Base-by-base conservation (phyloP, 176 grass and related monocot genomes). In the Avena eriantha region DNA sequence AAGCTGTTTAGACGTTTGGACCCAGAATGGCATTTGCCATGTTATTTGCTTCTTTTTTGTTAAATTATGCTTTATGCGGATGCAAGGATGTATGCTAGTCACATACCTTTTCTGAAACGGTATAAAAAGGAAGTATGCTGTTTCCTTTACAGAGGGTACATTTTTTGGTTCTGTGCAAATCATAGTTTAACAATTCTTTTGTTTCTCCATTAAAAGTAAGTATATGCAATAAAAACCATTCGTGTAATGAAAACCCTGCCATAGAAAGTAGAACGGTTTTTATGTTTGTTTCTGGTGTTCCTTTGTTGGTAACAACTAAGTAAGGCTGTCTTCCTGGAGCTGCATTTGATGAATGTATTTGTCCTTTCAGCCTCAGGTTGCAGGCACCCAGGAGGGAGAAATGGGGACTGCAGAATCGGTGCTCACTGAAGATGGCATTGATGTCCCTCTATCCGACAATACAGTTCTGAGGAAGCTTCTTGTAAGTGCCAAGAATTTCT, bases 401-500 rank as follows among this genome's bases (percentile, higher is more conserved):
- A 55, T 56, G 17, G 87, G 80, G 39, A 87, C 83, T 69, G 78
- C n/a, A 23, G 77, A 93, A 70, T 68, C 80, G 0, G 85, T 90
- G 61, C 34, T 80, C 47, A 90, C 70, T 73, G 89, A 90, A 81
- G 85, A 73, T 71, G 89, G 82, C 8, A 34, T 72, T 66, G 89
- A 85, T 84, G 60, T 8, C 9, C 45, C 86, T 85, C 73, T 71
- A 63, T 53, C 90, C 19, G 87, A 94, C 61, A 96, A 94, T 65
- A 81, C 72, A 24, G 80, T 96, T 82, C 80, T 99, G 34, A 87
- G 97, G 75, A 99, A 92, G 87, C 92, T 99, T 93, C 94, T 99
- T 93, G 97, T 99, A 89, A 94, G 90, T 91, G 58, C 53, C 71
- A 93, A 50, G 3, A 60, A 78, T 80, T 83, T 84, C 21, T 12